These are phyloP conservation scores for Pestalotiopsis sp. DNA, from an alignment of 2,329 filamentous ascomycete genomes.

Conservation along the genomic window DNA sequence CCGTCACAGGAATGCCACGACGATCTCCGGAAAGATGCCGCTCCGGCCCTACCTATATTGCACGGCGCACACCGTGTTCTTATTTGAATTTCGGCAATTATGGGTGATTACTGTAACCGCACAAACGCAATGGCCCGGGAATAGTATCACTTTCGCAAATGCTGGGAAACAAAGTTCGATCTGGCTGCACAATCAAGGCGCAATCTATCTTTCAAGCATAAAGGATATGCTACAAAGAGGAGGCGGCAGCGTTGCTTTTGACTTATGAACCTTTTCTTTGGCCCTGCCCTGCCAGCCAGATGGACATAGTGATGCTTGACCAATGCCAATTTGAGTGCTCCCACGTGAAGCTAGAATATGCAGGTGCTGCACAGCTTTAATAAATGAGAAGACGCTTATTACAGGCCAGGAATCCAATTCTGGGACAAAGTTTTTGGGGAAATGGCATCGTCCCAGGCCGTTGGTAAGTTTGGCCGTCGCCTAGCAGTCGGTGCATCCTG, in stretches of 20 bases:
- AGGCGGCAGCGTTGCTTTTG: neutral
- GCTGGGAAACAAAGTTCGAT: neutral
- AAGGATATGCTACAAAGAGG: neutral
- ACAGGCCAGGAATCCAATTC: neutral
- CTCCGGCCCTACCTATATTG: neutral
- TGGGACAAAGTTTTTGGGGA: neutral
- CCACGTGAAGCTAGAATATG: conserved; percentile 1
- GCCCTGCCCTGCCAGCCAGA: neutral
- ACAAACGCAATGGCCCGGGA: neutral
- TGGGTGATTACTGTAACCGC: neutral
- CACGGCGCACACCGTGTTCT: neutral
- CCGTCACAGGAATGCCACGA: no score
- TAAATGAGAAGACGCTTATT: neutral
- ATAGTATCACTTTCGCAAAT: neutral
- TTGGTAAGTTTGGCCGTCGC: neutral
- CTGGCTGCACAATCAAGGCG: neutral
- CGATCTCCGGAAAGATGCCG: neutral
- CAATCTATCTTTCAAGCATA: neutral
- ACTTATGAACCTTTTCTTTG: neutral
- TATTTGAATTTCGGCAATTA: neutral
- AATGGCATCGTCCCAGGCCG: neutral
- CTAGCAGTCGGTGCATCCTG: neutral
- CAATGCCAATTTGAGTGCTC: neutral
- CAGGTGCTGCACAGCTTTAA: neutral
- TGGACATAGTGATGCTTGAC: neutral